Evolutionary conservation across 1,284 basidiomycete species (phyloP).

Genomic region (Cutaneotrichosporon cyanovorans): DNA sequence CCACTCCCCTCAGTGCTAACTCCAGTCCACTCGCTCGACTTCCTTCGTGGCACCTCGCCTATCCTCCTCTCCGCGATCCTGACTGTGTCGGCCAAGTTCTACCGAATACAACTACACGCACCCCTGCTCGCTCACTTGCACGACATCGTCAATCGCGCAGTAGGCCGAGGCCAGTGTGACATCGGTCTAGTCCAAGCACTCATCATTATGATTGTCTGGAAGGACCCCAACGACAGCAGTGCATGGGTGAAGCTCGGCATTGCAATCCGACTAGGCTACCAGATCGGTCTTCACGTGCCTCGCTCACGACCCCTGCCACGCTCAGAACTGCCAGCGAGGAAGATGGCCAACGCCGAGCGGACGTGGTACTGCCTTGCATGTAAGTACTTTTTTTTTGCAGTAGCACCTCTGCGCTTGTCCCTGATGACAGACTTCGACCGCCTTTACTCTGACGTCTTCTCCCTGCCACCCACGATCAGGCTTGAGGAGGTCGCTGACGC

Average conservation of each 20-base stretch:
- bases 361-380: constrained; percentile 15
- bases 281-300: constrained; percentile 12
- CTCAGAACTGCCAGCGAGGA: constrained; percentile 4
- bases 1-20: neutral
- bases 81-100: constrained; percentile 11
- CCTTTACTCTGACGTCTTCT: constrained; percentile 10
- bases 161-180: neutral
- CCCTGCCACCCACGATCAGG: constrained; percentile 9
- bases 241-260: constrained; percentile 16
- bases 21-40: constrained; percentile 11
- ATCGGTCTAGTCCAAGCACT: constrained; percentile 12
- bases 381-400: too few species aligned
- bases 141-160: constrained; percentile 10
- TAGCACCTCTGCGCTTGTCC: too few species aligned
- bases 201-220: constrained; percentile 13
- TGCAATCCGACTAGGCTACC: constrained; percentile 14
- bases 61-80: constrained; percentile 14
- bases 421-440: constrained; percentile 5
- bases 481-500: constrained; percentile 11
- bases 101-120: constrained; percentile 6
- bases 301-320: constrained; percentile 2
- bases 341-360: constrained; percentile 7
- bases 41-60: constrained; percentile 5
- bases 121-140: constrained; percentile 7
- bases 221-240: constrained; percentile 10